Conservation (phyloP, 805 yeast species). For the Candida michaelii region DNA sequence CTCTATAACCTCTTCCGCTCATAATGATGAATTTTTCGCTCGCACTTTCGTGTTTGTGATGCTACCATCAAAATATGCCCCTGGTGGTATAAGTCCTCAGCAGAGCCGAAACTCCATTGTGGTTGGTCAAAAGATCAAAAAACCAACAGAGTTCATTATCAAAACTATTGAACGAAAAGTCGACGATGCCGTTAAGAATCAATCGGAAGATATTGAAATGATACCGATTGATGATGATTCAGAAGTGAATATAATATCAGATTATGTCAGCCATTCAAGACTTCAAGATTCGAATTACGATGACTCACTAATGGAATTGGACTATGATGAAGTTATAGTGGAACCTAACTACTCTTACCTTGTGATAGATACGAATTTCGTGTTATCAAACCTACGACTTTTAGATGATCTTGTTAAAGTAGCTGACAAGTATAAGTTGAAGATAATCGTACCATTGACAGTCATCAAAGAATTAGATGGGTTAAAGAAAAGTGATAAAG, state of each 20-base stretch:
- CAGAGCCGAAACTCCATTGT: slow-evolving; percentile 28
- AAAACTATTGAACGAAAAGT: slow-evolving; percentile 27
- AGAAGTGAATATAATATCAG: slow-evolving; percentile 45
- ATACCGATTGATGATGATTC: slow-evolving; percentile 45
- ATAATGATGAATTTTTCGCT: not conserved
- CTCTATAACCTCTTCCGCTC: slow-evolving; percentile 11
- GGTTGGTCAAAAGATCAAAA: slow-evolving; percentile 19
- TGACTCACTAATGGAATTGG: slow-evolving; percentile 17
- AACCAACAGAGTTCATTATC: slow-evolving; percentile 23
- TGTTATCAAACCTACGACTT: slow-evolving; percentile 63
- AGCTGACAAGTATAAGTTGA: slow-evolving; percentile 42
- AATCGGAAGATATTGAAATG: slow-evolving; percentile 47
- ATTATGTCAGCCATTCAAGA: slow-evolving; percentile 24
- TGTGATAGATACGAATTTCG: slow-evolving; percentile 82
- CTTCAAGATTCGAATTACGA: slow-evolving; percentile 10
- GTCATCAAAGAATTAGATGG: slow-evolving; percentile 84
- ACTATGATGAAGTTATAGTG: slow-evolving; percentile 17
- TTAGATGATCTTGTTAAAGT: slow-evolving; percentile 51
- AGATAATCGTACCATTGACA: slow-evolving; percentile 65
- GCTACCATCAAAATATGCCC: slow-evolving; percentile 40
- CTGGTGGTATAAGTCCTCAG: slow-evolving; percentile 28
- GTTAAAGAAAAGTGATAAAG: slow-evolving; percentile 49
- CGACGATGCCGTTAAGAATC: slow-evolving; percentile 18
- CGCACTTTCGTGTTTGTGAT: slow-evolving; percentile 1
- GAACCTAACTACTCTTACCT: slow-evolving; percentile 39